These are phyloP conservation scores for Quercus suber DNA, from an alignment of 306 rosid species.

Conservation along the genomic window DNA sequence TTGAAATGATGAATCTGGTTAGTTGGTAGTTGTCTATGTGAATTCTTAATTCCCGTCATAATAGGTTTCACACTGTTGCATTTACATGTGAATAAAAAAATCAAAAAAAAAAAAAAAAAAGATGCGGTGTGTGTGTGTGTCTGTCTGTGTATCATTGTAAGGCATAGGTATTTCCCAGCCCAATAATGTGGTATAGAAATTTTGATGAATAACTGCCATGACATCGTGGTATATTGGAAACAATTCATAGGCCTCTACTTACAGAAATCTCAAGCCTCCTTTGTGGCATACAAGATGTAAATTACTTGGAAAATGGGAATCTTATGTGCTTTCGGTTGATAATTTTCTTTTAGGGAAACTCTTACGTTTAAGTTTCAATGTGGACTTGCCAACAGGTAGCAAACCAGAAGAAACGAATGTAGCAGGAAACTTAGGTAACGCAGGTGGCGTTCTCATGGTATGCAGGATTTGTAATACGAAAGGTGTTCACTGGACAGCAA, in stretches of 20 bases:
- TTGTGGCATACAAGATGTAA: not conserved
- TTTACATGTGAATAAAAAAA: not conserved
- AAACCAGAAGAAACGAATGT: conserved; percentile 67
- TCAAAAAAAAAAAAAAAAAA: no score
- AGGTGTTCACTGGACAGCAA: conserved; percentile 98
- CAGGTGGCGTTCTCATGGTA: conserved; percentile 82
- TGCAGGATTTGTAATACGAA: conserved; percentile 91
- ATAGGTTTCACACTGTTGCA: not conserved
- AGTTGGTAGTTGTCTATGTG: not conserved
- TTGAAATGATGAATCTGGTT: not conserved
- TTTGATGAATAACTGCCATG: not conserved
- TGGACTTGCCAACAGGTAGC: conserved; percentile 45
- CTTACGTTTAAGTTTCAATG: not conserved
- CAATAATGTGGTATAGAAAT: not conserved
- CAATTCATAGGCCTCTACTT: not conserved
- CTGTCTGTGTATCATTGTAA: not conserved
- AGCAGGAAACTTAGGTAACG: conserved; percentile 52
- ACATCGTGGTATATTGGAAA: not conserved
- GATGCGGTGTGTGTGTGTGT: no score
- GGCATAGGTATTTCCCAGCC: not conserved
- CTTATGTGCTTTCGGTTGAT: not conserved
- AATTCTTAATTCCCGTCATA: not conserved
- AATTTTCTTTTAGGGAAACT: no score
- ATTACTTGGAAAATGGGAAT: not conserved
- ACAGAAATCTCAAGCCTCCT: not conserved